These are phyloP conservation scores for Ceratobasidium sp. DNA, from an alignment of 1,284 basidiomycete genomes.

Conservation along the genomic window DNA sequence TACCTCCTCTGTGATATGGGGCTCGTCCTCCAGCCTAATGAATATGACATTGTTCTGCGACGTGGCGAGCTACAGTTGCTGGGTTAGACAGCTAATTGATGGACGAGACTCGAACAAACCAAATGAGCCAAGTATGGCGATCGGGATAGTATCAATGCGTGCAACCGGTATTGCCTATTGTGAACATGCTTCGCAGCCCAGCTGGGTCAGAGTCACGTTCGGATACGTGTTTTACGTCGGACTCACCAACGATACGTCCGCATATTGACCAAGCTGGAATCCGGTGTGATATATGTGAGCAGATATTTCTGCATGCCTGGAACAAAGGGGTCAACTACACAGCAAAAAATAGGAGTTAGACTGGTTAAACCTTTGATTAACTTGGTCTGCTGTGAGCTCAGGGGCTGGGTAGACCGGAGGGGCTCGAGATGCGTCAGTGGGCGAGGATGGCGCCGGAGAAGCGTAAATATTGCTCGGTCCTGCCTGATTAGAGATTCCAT, in stretches of 20 bases:
- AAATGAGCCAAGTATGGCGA: constrained; percentile 88
- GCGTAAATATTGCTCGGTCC: constrained; percentile 44
- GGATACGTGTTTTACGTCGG: constrained; percentile 44
- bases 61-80: constrained; percentile 60
- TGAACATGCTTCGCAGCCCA: constrained; percentile 71
- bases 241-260: constrained; percentile 81
- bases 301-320: constrained; percentile 45
- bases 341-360: constrained; percentile 6
- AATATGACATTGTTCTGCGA: constrained; percentile 77
- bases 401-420: constrained; percentile 29
- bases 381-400: constrained; percentile 41
- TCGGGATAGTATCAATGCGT: constrained; percentile 85
- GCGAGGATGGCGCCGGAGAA: constrained; percentile 45
- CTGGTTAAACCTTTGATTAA: constrained; percentile 39
- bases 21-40: constrained; percentile 80
- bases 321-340: constrained; percentile 36
- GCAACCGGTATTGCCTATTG: constrained; percentile 78
- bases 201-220: constrained; percentile 46
- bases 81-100: constrained; percentile 1
- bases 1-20: constrained; percentile 84
- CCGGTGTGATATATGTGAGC: constrained; percentile 78
- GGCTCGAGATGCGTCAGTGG: constrained; percentile 36
- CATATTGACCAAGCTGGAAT: constrained; percentile 84
- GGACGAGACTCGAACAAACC: constrained; percentile 62
- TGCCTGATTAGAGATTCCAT: constrained; percentile 43